Evolutionary conservation across 768 basidiomycete species (phyloP).

Genomic region (Exsudoporus frostii): DNA sequence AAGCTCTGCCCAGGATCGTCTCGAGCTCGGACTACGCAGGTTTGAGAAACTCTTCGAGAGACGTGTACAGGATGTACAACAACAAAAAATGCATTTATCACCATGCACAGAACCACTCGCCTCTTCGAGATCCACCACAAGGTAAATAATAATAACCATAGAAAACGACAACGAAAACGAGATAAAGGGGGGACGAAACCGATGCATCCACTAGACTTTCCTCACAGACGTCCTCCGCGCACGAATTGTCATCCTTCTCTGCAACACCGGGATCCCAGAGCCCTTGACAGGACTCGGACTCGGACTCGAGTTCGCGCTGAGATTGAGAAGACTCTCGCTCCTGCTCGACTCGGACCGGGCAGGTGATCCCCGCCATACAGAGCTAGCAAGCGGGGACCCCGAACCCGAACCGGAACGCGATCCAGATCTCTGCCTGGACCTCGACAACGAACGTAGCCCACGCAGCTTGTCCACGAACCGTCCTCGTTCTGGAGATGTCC

Average conservation of each 20-base stretch:
- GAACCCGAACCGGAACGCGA: not conserved
- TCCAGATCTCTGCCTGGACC: constrained; percentile 2
- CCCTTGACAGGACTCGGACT: constrained; percentile 24
- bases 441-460: constrained; percentile 18
- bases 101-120: not conserved
- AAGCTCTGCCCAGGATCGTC: constrained; percentile 57
- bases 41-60: constrained; percentile 69
- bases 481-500: constrained; percentile 21
- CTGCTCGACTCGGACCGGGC: constrained; percentile 14
- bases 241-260: constrained; percentile 28
- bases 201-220: constrained; percentile 9
- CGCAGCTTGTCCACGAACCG: constrained; percentile 23
- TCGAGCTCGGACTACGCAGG: constrained; percentile 54
- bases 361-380: constrained; percentile 18
- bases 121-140: not conserved
- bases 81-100: not conserved
- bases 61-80: constrained; percentile 58
- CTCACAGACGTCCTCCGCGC: constrained; percentile 19
- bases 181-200: not conserved
- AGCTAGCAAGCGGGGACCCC: constrained; percentile 1
- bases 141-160: not conserved
- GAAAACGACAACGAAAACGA: no score
- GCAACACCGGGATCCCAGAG: constrained; percentile 28
- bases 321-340: constrained; percentile 7
- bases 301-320: not conserved